Evolutionary conservation across 2,329 filamentous ascomycete genomes (phyloP).

Genomic region (Stachybotrys elegans): DNA sequence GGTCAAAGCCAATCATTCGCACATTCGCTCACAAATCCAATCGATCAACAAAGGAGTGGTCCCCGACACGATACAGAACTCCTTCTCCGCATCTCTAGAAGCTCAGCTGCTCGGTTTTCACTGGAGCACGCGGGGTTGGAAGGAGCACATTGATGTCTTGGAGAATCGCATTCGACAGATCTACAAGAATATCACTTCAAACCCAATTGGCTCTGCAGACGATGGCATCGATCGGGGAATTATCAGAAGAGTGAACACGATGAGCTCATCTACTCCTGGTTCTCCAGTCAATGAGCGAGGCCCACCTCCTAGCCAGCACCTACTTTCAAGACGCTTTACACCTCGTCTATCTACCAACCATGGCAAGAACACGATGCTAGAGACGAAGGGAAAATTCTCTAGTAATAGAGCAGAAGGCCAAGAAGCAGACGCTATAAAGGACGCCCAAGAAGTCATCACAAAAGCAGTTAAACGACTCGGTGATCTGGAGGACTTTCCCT

Average conservation of each 20-base stretch:
- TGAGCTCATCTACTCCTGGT: too few species aligned
- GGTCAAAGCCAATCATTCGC: conserved; percentile 8
- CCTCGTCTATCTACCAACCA: too few species aligned
- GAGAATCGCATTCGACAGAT: neutral
- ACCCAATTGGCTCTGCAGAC: neutral
- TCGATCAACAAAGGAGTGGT: neutral
- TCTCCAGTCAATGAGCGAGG: neutral
- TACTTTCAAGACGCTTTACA: too few species aligned
- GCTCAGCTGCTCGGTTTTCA: neutral
- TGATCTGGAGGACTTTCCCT: neutral
- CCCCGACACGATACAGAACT: neutral
- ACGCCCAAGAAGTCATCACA: conserved; percentile 2
- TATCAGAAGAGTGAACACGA: too few species aligned
- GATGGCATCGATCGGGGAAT: neutral
- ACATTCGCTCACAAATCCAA: neutral
- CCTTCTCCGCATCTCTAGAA: neutral
- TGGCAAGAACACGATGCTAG: too few species aligned
- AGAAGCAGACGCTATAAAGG: too few species aligned
- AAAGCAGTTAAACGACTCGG: conserved; percentile 3
- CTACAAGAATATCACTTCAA: neutral
- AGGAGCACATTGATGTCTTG: neutral
- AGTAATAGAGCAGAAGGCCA: too few species aligned
- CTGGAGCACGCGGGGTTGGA: neutral
- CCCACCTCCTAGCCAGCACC: neutral
- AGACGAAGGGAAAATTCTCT: too few species aligned